phyloP scores from a whole-genome alignment of 164 flowering plant genomes.

The Stephania yunnanensis region DNA sequence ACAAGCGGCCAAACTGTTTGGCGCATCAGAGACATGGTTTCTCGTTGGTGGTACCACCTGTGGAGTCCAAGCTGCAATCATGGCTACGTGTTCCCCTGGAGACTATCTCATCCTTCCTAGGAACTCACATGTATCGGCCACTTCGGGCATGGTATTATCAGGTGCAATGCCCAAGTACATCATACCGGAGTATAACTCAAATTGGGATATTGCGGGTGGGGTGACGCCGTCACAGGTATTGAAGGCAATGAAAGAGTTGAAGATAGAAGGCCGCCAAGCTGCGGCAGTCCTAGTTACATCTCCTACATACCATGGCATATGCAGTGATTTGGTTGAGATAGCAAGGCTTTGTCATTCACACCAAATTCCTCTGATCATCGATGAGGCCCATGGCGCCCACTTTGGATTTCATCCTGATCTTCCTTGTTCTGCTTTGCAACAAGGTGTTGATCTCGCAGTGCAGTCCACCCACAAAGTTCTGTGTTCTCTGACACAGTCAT shows the following conservation, averaged over 20 bases:
- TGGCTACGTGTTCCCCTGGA: constrained; percentile 56
- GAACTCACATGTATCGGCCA: constrained; percentile 48
- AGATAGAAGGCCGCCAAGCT: constrained; percentile 29
- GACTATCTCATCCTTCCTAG: constrained; percentile 41
- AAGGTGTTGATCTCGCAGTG: constrained; percentile 46
- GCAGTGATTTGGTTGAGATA: constrained; percentile 35
- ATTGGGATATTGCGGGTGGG: constrained; percentile 46
- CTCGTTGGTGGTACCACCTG: constrained; percentile 58
- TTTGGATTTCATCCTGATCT: constrained; percentile 40
- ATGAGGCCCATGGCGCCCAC: constrained; percentile 61
- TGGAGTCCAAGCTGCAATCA: constrained; percentile 53
- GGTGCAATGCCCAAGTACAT: constrained; percentile 45
- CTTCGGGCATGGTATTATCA: constrained; percentile 46
- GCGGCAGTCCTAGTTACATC: constrained; percentile 45
- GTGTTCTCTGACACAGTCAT: constrained; percentile 51
- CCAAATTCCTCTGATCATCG: constrained; percentile 43
- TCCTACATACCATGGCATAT: constrained; percentile 52
- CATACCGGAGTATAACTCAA: constrained; percentile 35
- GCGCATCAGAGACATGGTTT: constrained; percentile 57
- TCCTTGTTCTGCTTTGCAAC: constrained; percentile 43
- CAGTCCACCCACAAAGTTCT: constrained; percentile 58
- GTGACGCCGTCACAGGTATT: constrained; percentile 20
- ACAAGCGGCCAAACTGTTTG: constrained; percentile 41
- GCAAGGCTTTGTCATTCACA: constrained; percentile 31
- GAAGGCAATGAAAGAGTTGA: constrained; percentile 35